A percentile compares a stretch with the other conserved stretches of the same genome.
phyloP scores from a whole-genome alignment of 2,329 filamentous ascomycete genomes.

The Arthrinium phaeospermum region DNA sequence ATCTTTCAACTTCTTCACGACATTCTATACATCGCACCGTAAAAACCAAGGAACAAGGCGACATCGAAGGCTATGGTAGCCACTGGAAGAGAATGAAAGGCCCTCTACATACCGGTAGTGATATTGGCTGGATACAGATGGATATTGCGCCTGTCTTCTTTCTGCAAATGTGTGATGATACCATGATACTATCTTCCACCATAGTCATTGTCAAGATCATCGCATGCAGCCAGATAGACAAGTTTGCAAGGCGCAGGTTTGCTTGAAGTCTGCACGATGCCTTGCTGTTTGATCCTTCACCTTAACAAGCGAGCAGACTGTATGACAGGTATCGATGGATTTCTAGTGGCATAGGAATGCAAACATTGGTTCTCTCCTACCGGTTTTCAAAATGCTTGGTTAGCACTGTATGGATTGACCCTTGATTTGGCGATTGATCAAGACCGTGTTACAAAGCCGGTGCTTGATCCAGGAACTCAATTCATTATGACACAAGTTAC shows the following conservation, averaged over 20 bases:
- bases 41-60: neutral
- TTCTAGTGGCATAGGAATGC: neutral
- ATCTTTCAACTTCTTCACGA: neutral
- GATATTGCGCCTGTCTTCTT: neutral
- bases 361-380: neutral
- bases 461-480: neutral
- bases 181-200: neutral
- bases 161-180: neutral
- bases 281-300: conserved; percentile 3
- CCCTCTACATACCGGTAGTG: neutral
- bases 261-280: conserved; percentile 9
- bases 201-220: neutral
- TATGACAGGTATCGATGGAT: neutral
- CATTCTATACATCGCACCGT: neutral
- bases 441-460: neutral
- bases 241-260: neutral
- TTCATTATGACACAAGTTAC: neutral
- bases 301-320: neutral
- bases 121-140: neutral
- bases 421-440: neutral
- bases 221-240: neutral
- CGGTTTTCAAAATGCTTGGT: neutral
- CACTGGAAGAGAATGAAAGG: neutral
- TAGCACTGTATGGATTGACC: neutral
- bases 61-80: neutral